Base-by-base conservation (phyloP, 306 rosid genomes). In the Fragaria iinumae region DNA sequence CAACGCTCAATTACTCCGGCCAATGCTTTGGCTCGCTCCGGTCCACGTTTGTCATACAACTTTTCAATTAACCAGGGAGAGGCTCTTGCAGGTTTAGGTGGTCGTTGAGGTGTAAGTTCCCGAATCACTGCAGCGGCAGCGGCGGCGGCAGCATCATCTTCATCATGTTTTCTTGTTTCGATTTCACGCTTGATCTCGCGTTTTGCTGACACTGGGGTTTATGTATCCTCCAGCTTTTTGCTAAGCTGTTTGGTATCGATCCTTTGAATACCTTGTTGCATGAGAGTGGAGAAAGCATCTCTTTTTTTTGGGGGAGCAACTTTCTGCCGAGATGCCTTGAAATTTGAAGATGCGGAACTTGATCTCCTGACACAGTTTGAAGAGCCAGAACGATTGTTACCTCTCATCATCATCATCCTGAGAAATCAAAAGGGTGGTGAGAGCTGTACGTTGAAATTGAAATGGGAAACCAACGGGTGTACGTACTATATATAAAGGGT, bases 1-100 rank as follows among this genome's bases (percentile, higher is more conserved):
- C 12, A 56, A 56, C 5, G 63, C 4, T 11, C 29, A 3, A 56
- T 56, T 8, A 56, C 63, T 57, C 34, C 16, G 32, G 64, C 64
- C 64, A 57, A 57, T 23, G 34, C 64, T 34, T 57, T 57, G 34
- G 64, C 64, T 57, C 64, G 64, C 64, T 23, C 64, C 64, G 16
- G 64, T 23, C 64, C 64, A 10, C 64, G 64, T 57, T 23, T 21
- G 14, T 10, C 64, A 57, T 57, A 57, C 11, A 57, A 57, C 64
- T 23, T 21, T 1, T 21, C 64, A 21, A 57, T 57, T 3, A 57
- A 9, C 6, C 14, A 57, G 6, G 32, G 34, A 9, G 64, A 57
- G 17, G 16, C 34, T n/a, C 2, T 57, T 23, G 32, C 64, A 23
- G 32, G 64, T 57, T 21, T 12, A 57, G 64, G 34, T 57, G 14